phyloP scores from a whole-genome alignment of 2,329 filamentous ascomycete species.

The Fusarium sp. region DNA sequence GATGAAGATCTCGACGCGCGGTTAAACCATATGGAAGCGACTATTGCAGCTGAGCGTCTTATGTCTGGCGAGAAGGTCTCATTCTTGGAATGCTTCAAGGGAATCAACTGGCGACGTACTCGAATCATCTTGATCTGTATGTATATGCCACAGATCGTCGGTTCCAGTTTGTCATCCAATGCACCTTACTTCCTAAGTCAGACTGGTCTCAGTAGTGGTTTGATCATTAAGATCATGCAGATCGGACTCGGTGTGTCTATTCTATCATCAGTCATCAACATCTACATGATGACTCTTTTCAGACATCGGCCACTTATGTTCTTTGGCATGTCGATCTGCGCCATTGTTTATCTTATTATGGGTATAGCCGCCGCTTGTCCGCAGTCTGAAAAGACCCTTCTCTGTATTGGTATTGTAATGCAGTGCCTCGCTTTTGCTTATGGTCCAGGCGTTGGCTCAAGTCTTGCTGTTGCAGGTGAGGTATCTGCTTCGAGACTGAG shows the following conservation, averaged over 20 bases:
- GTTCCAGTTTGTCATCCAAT: constrained; percentile 12
- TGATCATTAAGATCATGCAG: constrained; percentile 20
- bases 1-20: constrained; percentile 6
- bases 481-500: constrained; percentile 16
- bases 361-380: constrained; percentile 8
- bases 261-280: constrained; percentile 12
- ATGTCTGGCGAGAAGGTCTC: constrained; percentile 11
- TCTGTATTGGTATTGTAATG: constrained; percentile 12
- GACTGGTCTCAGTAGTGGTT: not conserved
- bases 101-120: constrained; percentile 23
- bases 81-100: constrained; percentile 20
- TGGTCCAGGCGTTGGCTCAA: constrained; percentile 9
- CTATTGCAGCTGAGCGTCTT: not conserved
- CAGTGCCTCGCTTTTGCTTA: constrained; percentile 10
- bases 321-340: constrained; percentile 16
- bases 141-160: constrained; percentile 24
- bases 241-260: constrained; percentile 15
- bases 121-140: constrained; percentile 26
- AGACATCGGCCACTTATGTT: constrained; percentile 17
- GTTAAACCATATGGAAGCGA: constrained; percentile 14
- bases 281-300: constrained; percentile 27
- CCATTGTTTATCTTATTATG: constrained; percentile 19
- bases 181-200: constrained; percentile 14
- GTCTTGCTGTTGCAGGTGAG: constrained; percentile 15
- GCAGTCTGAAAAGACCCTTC: constrained; percentile 1